Base-by-base conservation (phyloP, 495 filamentous ascomycete genomes). In the Aspergillus mulundensis region DNA sequence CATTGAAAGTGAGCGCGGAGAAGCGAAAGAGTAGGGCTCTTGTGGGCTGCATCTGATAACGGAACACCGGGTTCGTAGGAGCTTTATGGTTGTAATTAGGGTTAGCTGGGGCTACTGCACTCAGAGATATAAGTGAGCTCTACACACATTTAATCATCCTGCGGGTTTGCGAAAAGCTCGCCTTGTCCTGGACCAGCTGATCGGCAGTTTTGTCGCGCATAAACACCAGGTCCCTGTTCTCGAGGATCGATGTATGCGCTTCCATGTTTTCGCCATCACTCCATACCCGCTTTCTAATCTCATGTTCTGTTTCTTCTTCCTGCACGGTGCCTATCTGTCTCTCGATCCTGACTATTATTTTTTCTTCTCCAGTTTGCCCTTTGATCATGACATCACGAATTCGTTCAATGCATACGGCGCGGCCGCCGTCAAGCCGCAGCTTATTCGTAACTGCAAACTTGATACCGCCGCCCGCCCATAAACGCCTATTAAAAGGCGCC, bases 1-100 rank as follows among this genome's bases (percentile, higher is more conserved):
- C 87, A 67, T 96, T 96, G 78, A 87, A 90, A 5, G 86, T 90
- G 16, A 96, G 78, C 0, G 89, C 89, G 25, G 85, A 89, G 72
- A 87, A 95, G n/a, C 89, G 84, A 70, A 91, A 93, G 25, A 96
- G 80, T 0, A 95, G 76, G 20, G 78, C 71, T 4, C 78, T 71
- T 15, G 83, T 84, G 0, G 89, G 89, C 0, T 63, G 73, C 15
- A 95, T 72, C 1, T 69, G 72, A 64, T 87, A 80, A 16, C 74
- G 78, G 60, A 86, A 85, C n/a, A 81, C 74, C 3, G 87, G 78
- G 10, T 67, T 34, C 7, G 66, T 58, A 5, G 72, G 71, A 21
- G 69, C 75, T 78, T 57, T 18, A 40, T 34, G 18, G 46, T 14
- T 14, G 46, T 30, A 24, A 51, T 39, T 16, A n/a, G 30, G 38